Evolutionary conservation across 2,329 filamentous ascomycete genomes (phyloP), one percentile per base, ranked within the genome.

Genomic region (Monilinia aucupariae): DNA sequence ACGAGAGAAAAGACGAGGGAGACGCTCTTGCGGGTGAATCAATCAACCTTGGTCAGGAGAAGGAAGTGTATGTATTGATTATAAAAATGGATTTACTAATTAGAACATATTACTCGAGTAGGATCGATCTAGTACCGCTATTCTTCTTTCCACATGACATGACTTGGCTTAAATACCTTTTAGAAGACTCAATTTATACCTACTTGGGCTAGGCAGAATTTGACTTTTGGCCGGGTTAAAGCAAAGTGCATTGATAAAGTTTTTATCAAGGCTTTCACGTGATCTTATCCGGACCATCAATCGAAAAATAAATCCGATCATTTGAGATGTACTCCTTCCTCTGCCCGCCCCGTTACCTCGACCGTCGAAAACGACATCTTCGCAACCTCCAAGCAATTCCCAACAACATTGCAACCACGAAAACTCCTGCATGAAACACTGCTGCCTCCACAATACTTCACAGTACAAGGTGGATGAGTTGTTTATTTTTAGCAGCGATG

Each of bases 401-500:
- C 30, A 48, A 30, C 43, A 20, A 41, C 25, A 22, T 22, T 12
- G 43, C 20, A 10, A 48, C 32, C 3, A 30, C 32, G 9, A 41
- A 41, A 20, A 3, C 25, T 6, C 22, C 22, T 52, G 32, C 22
- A 45, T 55, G 51, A 45, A 2, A 39, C 15, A 13, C n/a, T 48
- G n/a, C 37, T 30, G 41, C 39, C 25, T 47, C 37, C 41, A 39
- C 32, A 30, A 52, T 30, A 59, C 43, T 49, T 49, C 30, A 59
- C 22, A 37, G 20, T 25, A 48, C 34, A 62, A 62, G 71, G 71
- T 73, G 72, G 67, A 74, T 61, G 72, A 74, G 72, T 71, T 74
- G 72, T 71, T 71, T 74, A 71, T 71, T 66, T 30, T 65, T 64
- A 67, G 68, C 72, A 74, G 70, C 68, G 72, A 74, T 74, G 72